Evolutionary conservation across 257 asterid species (phyloP).

Genomic region (Euphrasia confusa): DNA sequence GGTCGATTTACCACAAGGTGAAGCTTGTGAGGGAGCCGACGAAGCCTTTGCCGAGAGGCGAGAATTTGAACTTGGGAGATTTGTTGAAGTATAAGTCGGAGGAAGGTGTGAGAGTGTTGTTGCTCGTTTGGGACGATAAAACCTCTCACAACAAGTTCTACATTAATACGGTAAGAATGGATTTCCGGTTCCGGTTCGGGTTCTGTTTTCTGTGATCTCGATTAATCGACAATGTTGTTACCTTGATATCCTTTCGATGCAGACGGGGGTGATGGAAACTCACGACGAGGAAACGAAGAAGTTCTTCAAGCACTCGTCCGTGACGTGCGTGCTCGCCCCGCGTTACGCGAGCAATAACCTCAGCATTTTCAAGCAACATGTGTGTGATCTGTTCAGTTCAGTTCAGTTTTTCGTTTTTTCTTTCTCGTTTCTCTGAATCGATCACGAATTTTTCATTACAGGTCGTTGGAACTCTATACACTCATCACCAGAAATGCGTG

Average conservation of each 20-base stretch:
- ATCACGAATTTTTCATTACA: background rate
- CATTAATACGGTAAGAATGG: conserved; percentile 44
- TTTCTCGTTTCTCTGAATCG: background rate
- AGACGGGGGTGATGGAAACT: conserved; percentile 61
- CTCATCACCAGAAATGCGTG: conserved; percentile 64
- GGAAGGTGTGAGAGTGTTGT: conserved; percentile 54
- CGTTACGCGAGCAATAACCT: conserved; percentile 47
- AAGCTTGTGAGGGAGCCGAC: conserved; percentile 51
- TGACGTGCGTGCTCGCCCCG: conserved; percentile 46
- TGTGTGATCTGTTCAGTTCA: conserved; percentile 7
- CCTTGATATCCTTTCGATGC: conserved; percentile 9
- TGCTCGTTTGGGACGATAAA: conserved; percentile 63
- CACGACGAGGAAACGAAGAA: conserved; percentile 54
- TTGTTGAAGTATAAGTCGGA: conserved; percentile 50
- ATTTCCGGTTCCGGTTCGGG: too few species aligned
- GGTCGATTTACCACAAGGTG: conserved; percentile 56
- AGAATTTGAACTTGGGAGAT: conserved; percentile 46
- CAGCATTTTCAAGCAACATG: conserved; percentile 55
- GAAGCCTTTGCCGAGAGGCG: conserved; percentile 39
- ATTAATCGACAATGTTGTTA: background rate
- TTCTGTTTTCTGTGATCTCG: background rate
- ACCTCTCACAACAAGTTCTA: conserved; percentile 50
- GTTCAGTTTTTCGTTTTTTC: background rate
- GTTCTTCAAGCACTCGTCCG: conserved; percentile 56
- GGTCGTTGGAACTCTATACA: conserved; percentile 56